Evolutionary conservation across 495 filamentous ascomycete genomes (phyloP).

Genomic region (Evernia prunastri): DNA sequence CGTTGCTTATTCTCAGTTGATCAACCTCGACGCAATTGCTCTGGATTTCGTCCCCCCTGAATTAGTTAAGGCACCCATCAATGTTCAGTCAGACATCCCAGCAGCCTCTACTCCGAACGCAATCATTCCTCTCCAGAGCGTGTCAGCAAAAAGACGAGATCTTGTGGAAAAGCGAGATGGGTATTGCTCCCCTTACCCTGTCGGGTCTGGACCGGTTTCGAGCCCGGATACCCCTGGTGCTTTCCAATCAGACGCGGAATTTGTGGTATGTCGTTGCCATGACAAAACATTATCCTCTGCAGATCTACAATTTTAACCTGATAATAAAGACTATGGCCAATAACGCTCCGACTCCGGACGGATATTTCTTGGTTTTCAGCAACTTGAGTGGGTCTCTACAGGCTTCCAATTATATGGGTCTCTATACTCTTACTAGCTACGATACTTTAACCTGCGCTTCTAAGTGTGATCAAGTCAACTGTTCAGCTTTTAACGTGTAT

Average conservation of each 20-base stretch:
- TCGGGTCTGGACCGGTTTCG: neutral
- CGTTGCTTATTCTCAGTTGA: neutral
- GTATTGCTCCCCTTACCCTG: conserved; percentile 1
- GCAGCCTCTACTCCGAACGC: neutral
- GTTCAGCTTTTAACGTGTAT: conserved; percentile 44
- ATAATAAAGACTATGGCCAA: neutral
- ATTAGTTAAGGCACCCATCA: neutral
- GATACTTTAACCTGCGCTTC: conserved; percentile 35
- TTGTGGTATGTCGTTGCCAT: neutral
- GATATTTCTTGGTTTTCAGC: conserved; percentile 36
- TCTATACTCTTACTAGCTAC: conserved; percentile 35
- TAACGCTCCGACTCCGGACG: conserved; percentile 26
- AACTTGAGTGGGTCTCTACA: conserved; percentile 33
- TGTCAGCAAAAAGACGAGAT: neutral
- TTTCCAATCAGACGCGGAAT: neutral
- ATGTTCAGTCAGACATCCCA: neutral
- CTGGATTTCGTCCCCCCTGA: neutral
- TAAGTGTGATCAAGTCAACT: conserved; percentile 30
- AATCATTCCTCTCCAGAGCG: neutral
- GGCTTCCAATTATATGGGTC: conserved; percentile 39
- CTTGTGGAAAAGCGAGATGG: conserved; percentile 4
- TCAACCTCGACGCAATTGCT: neutral
- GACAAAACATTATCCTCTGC: neutral
- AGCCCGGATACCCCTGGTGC: neutral
- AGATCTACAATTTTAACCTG: neutral